phyloP scores from a whole-genome alignment of 768 basidiomycete genomes.

The Panus rudis region DNA sequence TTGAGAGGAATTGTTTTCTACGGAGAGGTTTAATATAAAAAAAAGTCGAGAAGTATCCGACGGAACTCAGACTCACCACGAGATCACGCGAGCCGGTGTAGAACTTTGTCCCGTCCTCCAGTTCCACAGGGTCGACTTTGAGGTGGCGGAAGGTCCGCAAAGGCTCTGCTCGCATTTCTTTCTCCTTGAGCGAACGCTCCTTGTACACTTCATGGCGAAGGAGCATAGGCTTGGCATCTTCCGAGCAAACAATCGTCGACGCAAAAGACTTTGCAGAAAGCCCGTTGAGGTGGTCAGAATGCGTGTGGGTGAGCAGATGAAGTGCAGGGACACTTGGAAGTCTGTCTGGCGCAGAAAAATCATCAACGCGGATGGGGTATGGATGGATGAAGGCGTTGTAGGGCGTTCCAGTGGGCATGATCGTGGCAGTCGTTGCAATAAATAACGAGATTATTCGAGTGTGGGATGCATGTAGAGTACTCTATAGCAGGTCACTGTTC shows the following conservation, averaged over 20 bases:
- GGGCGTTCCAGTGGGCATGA: conserved; percentile 73
- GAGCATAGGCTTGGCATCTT: conserved; percentile 82
- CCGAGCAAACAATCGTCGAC: conserved; percentile 67
- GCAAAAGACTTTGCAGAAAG: conserved; percentile 71
- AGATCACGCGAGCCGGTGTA: conserved; percentile 59
- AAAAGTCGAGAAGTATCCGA: neutral
- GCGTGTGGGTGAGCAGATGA: conserved; percentile 84
- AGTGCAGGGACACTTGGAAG: conserved; percentile 36
- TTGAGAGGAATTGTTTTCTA: conserved; percentile 58
- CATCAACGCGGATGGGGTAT: conserved; percentile 81
- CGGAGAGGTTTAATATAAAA: neutral
- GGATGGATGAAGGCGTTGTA: conserved; percentile 71
- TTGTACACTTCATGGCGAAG: conserved; percentile 65
- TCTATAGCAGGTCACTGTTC: no score
- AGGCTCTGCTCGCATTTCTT: conserved; percentile 42
- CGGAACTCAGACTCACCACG: conserved; percentile 38
- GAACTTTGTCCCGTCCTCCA: conserved; percentile 40
- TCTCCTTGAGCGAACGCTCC: conserved; percentile 53
- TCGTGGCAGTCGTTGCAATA: neutral
- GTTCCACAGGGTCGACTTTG: conserved; percentile 43
- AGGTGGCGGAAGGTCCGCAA: conserved; percentile 62
- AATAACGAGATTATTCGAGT: neutral
- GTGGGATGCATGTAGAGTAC: neutral
- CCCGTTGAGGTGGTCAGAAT: conserved; percentile 81
- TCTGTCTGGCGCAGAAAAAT: conserved; percentile 46